These are phyloP conservation scores for Yamadazyma endophytica DNA, from an alignment of 805 yeast species.

Conservation along the genomic window DNA sequence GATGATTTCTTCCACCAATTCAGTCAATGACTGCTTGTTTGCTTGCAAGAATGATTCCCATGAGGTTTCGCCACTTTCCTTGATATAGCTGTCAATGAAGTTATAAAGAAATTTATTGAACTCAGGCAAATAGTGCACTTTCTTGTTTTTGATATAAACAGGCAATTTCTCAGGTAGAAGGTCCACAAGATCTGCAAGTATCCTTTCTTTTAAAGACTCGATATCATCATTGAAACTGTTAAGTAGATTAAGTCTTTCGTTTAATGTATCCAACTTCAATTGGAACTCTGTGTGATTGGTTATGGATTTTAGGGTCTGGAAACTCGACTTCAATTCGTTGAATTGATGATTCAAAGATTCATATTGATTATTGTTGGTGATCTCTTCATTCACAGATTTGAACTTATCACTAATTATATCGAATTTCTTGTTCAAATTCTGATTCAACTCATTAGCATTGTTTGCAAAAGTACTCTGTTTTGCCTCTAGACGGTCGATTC, in stretches of 20 bases:
- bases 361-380: slow-evolving; percentile 1
- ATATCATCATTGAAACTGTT: slow-evolving; percentile 6
- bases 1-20: slow-evolving; percentile 10
- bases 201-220: slow-evolving; percentile 4
- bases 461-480: slow-evolving; percentile 3
- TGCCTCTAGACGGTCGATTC: background rate
- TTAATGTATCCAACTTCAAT: slow-evolving; percentile 5
- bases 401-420: slow-evolving; percentile 7
- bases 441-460: slow-evolving; percentile 5
- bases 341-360: slow-evolving; percentile 3
- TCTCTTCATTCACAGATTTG: slow-evolving; percentile 1
- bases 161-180: slow-evolving; percentile 30
- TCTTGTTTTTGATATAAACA: slow-evolving; percentile 22
- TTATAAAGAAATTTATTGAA: slow-evolving; percentile 31
- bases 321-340: slow-evolving; percentile 2
- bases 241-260: slow-evolving; percentile 5
- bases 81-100: slow-evolving; percentile 25
- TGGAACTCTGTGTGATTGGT: slow-evolving; percentile 8
- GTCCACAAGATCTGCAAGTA: slow-evolving; percentile 9
- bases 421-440: slow-evolving; percentile 6
- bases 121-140: slow-evolving; percentile 36
- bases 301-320: slow-evolving; percentile 1
- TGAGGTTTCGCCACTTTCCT: slow-evolving; percentile 8
- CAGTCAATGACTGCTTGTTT: slow-evolving; percentile 16
- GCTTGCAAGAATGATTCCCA: slow-evolving; percentile 23